Conservation (phyloP, 2,329 filamentous ascomycete species). For the Pseudogymnoascus sp. region DNA sequence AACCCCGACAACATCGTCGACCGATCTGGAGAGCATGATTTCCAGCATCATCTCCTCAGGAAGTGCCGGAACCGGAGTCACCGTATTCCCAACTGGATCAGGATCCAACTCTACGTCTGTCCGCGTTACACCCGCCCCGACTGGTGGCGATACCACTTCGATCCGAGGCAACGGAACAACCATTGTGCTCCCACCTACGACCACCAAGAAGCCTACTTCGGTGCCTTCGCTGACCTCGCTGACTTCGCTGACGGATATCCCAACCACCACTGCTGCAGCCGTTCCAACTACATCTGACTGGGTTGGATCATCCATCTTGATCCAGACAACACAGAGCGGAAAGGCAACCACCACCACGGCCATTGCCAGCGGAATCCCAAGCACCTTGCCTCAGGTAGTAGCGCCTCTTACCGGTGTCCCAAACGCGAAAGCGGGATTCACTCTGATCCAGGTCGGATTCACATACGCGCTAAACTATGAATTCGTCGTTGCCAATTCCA, state of each 20-base stretch:
- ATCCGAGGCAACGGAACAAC: neutral
- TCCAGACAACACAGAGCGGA: neutral
- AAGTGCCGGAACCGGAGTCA: neutral
- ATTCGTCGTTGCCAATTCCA: slow-evolving; percentile 64
- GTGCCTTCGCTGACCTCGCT: neutral
- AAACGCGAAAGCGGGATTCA: slow-evolving; percentile 48
- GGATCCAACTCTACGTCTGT: neutral
- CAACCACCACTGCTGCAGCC: neutral
- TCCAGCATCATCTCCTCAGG: neutral
- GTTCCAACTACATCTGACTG: slow-evolving; percentile 1
- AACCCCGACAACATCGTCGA: neutral
- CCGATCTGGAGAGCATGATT: neutral
- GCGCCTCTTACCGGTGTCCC: slow-evolving; percentile 55
- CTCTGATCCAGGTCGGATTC: slow-evolving; percentile 79
- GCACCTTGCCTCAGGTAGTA: slow-evolving; percentile 65
- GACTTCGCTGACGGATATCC: neutral
- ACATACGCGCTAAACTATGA: slow-evolving; percentile 70
- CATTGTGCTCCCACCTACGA: neutral
- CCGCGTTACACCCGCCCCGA: neutral
- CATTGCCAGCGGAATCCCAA: slow-evolving; percentile 49
- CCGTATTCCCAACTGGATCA: neutral
- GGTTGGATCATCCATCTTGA: slow-evolving; percentile 4
- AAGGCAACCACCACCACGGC: slow-evolving; percentile 16
- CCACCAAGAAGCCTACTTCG: neutral
- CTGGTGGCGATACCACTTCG: neutral